Percentiles rank a stretch among this genome's conserved stretches.
Evolutionary conservation across 2,329 filamentous ascomycete genomes (phyloP).

Genomic region (Magnaporthiopsis incrustans): DNA sequence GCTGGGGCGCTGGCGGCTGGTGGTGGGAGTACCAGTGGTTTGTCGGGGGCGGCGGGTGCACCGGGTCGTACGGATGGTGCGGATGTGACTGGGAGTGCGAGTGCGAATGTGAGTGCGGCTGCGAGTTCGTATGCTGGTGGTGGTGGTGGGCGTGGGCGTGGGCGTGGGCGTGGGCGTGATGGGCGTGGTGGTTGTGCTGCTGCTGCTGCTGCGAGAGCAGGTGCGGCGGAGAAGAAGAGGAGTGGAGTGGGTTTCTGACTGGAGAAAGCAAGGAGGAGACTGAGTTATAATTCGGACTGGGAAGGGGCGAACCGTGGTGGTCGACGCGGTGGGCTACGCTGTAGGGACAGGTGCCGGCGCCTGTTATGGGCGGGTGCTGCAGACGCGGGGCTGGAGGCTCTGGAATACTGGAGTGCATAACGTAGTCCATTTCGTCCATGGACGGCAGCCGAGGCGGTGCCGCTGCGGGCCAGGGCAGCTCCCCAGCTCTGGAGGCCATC

Average conservation of each 20-base stretch:
- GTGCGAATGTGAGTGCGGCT: conserved; percentile 10
- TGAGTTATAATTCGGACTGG: conserved; percentile 1
- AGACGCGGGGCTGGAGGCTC: conserved; percentile 4
- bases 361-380: not conserved
- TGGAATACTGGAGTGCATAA: conserved; percentile 18
- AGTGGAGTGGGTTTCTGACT: not conserved
- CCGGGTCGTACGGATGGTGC: conserved; percentile 11
- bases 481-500: not conserved
- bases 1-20: not conserved
- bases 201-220: conserved; percentile 7
- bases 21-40: conserved; percentile 3
- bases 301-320: conserved; percentile 1
- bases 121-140: conserved; percentile 3
- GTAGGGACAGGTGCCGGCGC: conserved; percentile 6
- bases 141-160: conserved; percentile 4
- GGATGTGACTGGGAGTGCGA: conserved; percentile 5
- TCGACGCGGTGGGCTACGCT: not conserved
- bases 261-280: not conserved
- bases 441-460: not conserved
- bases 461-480: conserved; percentile 5
- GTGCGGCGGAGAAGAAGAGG: not conserved
- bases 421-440: conserved; percentile 26
- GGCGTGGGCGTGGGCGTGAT: too few relatives aligned
- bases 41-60: conserved; percentile 6
- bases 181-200: not conserved